Base-by-base conservation (phyloP, 495 filamentous ascomycete species). In the Aspergillus steynii region DNA sequence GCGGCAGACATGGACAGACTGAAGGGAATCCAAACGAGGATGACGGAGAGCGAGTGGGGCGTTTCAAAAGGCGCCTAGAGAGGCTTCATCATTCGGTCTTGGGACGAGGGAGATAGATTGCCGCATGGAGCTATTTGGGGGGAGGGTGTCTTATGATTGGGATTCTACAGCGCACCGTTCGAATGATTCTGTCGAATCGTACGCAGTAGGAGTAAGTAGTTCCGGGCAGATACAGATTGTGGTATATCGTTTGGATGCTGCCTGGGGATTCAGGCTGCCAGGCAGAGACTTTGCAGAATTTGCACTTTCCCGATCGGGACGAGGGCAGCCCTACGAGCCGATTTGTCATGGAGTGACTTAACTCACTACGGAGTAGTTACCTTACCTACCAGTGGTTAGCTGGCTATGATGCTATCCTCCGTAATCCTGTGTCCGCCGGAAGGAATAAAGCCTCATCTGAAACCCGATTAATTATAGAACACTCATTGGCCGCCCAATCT, bases 31-130 rank as follows among this genome's bases (percentile, higher is more conserved):
- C 20, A 37, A 45, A 34, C 31, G 31, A 42, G 37, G 37, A 48
- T 32, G 57, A 57, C 46, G 32, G 53, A 56, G 62, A 58, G 63
- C 56, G 60, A 60, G 57, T 60, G 50, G 46, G 34, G 29, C 53
- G 64, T 66, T 66, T 66, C 64, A 66, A 66, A 62, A 61, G 53
- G 63, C 63, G 63, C 63, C 59, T 64, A 59, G 32, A 56, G 29
- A 49, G 27, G 25, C 27, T 47, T 56, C 46, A 55, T 48, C 51
- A 51, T 52, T 59, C 51, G 56, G 34, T 37, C 37, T 31, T 59
- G 20, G 42, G 34, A 28, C 20, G 26, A 15, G 53, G 28, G 4
- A 20, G 31, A 15, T 46, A 20, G 20, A 20, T 20, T 20, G 20
- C 20, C 20, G 20, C 20, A 20, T 20, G 20, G 20, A 20, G 20